Base-by-base conservation (phyloP, 1,284 basidiomycete genomes). In the Irpex lacteus region DNA sequence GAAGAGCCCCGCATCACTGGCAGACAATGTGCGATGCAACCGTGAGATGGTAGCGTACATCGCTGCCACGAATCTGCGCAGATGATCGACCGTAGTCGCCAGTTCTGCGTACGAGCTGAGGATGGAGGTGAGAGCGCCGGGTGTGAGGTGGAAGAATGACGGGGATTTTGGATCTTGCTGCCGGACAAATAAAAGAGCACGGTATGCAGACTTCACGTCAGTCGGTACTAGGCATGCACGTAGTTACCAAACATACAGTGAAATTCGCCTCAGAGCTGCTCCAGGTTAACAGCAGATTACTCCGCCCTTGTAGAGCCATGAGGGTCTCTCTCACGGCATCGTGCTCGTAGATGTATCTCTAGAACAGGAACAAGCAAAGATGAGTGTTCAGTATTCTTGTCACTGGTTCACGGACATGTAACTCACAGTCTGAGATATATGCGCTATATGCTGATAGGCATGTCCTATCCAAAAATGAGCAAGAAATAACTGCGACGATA, bases 301-400 rank as follows among this genome's bases (percentile, higher is more conserved):
- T 81, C 61, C 82, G 80, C 0, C 90, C 90, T 80, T 92, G 90
- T 3, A 93, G 75, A 21, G 84, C 84, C 71, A 91, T 89, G 13
- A 93, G 77, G 2, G 91, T 78, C 69, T 94, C 92, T 6, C 91
- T 83, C 8, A 91, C 86, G 44, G 86, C 85, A 66, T 92, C 86
- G 57, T 86, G 81, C 75, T 94, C 92, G 60, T 86, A 74, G 37
- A 92, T 88, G 63, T 88, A 89, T 74, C 73, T 83, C 88, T 91
- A 68, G 4, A 21, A 19, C 13, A 57, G 44, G 52, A 18, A 18
- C 9, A 36, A 18, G 18, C 11, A 44, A 44, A 44, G 8, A 44
- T 44, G 40, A 44, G 40, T 44, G 40, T 15, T 44, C 5, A 11
- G 11, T 15, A 44, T 44, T 11, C 11, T 15, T 44, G 15, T 44